These are phyloP conservation scores for Clavariopsis aquatica DNA, from an alignment of 495 filamentous ascomycete genomes.

Conservation along the genomic window DNA sequence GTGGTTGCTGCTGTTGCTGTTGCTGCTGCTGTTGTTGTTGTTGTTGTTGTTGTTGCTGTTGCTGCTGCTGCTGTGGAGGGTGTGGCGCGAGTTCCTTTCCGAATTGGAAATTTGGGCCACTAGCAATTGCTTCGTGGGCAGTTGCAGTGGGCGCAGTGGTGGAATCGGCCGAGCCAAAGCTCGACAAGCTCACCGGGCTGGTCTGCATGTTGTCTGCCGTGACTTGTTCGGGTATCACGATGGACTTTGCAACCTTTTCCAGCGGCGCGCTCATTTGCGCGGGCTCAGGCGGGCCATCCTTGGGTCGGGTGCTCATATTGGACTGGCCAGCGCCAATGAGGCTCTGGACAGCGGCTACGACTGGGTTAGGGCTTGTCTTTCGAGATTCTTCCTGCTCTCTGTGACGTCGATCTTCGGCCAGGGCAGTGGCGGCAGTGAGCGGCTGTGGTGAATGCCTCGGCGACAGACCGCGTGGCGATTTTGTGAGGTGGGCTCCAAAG, in stretches of 20 bases:
- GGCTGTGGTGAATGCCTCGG: slow-evolving; percentile 51
- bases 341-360: slow-evolving; percentile 53
- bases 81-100: slow-evolving; percentile 8
- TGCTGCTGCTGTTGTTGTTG: slow-evolving; percentile 19
- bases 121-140: slow-evolving; percentile 43
- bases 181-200: slow-evolving; percentile 50
- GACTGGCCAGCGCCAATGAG: slow-evolving; percentile 55
- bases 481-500: slow-evolving; percentile 43
- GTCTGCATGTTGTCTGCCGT: slow-evolving; percentile 46
- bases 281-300: slow-evolving; percentile 46
- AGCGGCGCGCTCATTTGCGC: slow-evolving; percentile 48
- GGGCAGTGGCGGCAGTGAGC: slow-evolving; percentile 57
- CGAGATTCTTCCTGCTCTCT: slow-evolving; percentile 51
- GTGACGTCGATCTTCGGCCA: slow-evolving; percentile 56
- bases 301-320: slow-evolving; percentile 54
- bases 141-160: slow-evolving; percentile 52
- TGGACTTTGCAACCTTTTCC: slow-evolving; percentile 45
- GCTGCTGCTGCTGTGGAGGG: slow-evolving; percentile 16
- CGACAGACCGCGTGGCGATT: slow-evolving; percentile 55
- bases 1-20: no score
- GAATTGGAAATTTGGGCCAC: slow-evolving; percentile 17
- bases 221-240: slow-evolving; percentile 45
- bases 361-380: slow-evolving; percentile 55
- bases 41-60: no score
- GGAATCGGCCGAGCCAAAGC: slow-evolving; percentile 46